These are phyloP conservation scores for Colletotrichum sp. DNA, from an alignment of 2,329 filamentous ascomycete genomes.

Conservation along the genomic window DNA sequence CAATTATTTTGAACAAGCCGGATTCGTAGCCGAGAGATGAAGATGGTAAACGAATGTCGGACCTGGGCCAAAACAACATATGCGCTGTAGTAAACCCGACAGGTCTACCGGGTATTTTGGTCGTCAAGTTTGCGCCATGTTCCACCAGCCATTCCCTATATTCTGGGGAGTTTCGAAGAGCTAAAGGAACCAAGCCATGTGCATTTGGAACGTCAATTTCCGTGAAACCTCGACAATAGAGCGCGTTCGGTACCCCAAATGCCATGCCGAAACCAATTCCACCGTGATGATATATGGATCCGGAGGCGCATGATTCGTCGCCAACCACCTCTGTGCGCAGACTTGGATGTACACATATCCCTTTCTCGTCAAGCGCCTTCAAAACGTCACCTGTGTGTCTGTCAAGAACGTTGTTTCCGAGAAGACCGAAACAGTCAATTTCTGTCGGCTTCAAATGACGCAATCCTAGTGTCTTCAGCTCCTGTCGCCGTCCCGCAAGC, in stretches of 20 bases:
- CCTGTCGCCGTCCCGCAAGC: background rate
- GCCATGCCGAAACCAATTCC: rapidly evolving
- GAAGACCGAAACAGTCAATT: background rate
- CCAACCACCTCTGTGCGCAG: rapidly evolving
- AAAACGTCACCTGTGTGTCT: background rate
- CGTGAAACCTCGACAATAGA: background rate
- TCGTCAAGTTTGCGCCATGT: background rate
- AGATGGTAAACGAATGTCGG: too few relatives aligned
- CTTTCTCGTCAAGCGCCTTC: background rate
- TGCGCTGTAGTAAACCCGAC: background rate
- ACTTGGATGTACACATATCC: background rate
- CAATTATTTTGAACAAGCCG: too few relatives aligned
- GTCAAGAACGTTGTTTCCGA: background rate
- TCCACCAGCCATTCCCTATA: background rate
- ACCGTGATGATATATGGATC: background rate
- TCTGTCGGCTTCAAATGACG: background rate
- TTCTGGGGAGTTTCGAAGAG: background rate
- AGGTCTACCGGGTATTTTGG: background rate
- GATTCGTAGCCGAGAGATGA: background rate
- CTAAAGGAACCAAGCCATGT: background rate
- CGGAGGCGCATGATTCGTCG: rapidly evolving
- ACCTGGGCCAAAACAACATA: background rate
- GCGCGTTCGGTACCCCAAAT: background rate
- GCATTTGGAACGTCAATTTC: background rate
- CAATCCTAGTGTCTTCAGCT: background rate